Conservation (phyloP, 1,284 basidiomycete species). For the Cerioporus squamosus region DNA sequence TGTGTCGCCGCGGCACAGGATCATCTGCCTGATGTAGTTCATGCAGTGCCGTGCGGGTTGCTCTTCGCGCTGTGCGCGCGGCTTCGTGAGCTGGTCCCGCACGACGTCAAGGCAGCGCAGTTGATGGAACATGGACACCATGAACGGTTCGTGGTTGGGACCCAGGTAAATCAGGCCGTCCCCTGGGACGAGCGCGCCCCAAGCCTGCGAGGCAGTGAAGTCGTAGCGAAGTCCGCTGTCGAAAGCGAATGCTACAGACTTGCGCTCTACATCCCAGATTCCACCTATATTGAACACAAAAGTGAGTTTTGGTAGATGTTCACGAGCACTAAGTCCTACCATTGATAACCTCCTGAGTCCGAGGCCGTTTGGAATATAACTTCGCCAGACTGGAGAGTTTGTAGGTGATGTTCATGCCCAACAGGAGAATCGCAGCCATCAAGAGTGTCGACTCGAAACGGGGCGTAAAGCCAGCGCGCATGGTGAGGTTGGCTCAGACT, state of each 20-base stretch:
- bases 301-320: not conserved
- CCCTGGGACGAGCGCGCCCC: constrained; percentile 24
- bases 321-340: not conserved
- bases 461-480: not conserved
- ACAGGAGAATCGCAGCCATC: not conserved
- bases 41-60: constrained; percentile 27
- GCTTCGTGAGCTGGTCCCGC: constrained; percentile 23
- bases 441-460: constrained; percentile 1
- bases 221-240: constrained; percentile 23
- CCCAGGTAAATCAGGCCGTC: constrained; percentile 25
- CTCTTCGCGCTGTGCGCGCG: constrained; percentile 14
- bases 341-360: constrained; percentile 1
- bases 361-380: not conserved
- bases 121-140: constrained; percentile 28
- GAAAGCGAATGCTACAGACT: constrained; percentile 23
- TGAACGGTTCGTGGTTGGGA: constrained; percentile 20
- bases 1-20: constrained; percentile 28
- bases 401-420: constrained; percentile 15
- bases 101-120: constrained; percentile 29
- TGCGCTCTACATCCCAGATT: constrained; percentile 21
- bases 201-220: constrained; percentile 21
- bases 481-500: not conserved
- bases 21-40: constrained; percentile 29
- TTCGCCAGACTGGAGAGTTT: constrained; percentile 8
- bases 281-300: constrained; percentile 6